Base-by-base conservation (phyloP, 2,329 filamentous ascomycete genomes). In the Monosporascus cannonballus region DNA sequence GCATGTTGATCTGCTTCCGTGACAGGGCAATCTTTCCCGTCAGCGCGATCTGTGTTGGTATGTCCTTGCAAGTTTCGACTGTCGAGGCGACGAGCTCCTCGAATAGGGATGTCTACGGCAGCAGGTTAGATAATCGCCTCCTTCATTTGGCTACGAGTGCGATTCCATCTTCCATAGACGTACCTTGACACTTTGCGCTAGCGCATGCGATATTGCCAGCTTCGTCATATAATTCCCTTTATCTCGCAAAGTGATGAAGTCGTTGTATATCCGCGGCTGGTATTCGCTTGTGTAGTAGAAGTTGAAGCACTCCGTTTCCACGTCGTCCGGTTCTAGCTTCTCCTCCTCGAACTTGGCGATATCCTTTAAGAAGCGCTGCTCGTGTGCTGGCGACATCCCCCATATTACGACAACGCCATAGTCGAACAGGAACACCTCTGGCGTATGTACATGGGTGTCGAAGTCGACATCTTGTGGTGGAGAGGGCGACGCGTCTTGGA, bases 221-320 rank as follows among this genome's bases (percentile, higher is more conserved):
- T 97, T 97, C 61, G 88, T 95, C 94, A 97, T 97, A 74, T 97
- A 96, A 71, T 96, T 96, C 65, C 86, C 86, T 72, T 96, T 96
- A 64, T 97, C 93, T 48, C 92, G 81, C 55, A 99, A 73, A 2
- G 90, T 94, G 71, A 99, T 99, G 64, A 99, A 99, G 72, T 99
- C 94, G 71, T 99, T 99, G 80, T 99, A 99, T 70, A 99, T 99
- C 49, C 94, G 87, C 22, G 94, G 90, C 72, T 99, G 95, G 69
- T 99, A 99, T 68, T 97, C 93, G 64, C 89, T 83, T 3, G 94
- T 97, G 74, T 99, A 97, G 76, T 99, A 99, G 71, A 97, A 99
- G 70, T 99, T 99, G 79, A 99, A 99, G 65, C 93, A 90, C 71
- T 99, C 94, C 22, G 67, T 90, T 73, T 99, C 93, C 30, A 96